phyloP scores from a whole-genome alignment of 2,329 filamentous ascomycete genomes.

The Aspergillus floridensis region DNA sequence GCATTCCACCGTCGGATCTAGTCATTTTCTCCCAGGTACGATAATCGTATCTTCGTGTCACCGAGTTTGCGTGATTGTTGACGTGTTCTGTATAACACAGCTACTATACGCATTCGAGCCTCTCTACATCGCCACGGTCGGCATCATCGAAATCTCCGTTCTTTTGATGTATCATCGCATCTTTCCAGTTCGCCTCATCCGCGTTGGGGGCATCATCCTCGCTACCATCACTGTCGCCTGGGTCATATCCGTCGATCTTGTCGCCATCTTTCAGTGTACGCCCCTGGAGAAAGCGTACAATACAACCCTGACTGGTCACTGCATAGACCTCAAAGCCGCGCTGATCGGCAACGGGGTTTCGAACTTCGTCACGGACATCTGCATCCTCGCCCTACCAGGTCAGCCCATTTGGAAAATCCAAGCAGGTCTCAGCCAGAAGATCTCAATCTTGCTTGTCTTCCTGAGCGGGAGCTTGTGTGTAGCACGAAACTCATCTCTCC shows the following conservation, averaged over 20 bases:
- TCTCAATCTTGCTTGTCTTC: background rate
- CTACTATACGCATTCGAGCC: constrained; percentile 7
- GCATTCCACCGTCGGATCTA: background rate
- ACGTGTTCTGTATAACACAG: background rate
- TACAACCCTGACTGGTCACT: too few relatives aligned
- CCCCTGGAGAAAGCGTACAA: too few relatives aligned
- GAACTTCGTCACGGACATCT: too few relatives aligned
- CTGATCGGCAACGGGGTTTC: too few relatives aligned
- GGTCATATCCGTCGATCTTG: constrained; percentile 6
- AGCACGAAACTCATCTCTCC: too few relatives aligned
- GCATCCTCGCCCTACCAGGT: too few relatives aligned
- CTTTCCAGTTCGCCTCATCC: constrained; percentile 3
- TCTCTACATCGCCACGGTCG: constrained; percentile 1
- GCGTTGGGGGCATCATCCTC: background rate
- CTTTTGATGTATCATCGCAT: constrained; percentile 9
- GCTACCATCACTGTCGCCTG: constrained; percentile 4
- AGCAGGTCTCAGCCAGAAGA: background rate
- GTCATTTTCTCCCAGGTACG: background rate
- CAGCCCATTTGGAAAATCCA: too few relatives aligned
- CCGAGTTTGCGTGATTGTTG: background rate
- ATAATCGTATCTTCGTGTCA: background rate
- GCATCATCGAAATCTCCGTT: constrained; percentile 6
- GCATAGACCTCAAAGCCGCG: too few relatives aligned
- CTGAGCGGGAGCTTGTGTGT: too few relatives aligned
- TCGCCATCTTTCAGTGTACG: background rate